Evolutionary conservation across 2,329 filamentous ascomycete genomes (phyloP).

Genomic region (Cytospora chrysosperma): DNA sequence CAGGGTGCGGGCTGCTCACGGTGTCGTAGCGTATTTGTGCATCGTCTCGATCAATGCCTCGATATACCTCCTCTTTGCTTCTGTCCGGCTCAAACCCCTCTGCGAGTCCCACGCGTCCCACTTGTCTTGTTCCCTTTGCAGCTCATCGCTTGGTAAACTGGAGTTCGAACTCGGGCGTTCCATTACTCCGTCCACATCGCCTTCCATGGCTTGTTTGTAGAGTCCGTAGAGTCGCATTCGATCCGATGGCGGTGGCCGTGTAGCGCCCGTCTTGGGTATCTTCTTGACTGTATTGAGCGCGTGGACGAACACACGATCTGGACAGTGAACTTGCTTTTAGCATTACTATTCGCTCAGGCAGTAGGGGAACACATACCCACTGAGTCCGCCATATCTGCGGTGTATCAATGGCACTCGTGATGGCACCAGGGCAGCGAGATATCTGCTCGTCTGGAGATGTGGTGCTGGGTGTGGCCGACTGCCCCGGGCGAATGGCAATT

Average conservation of each 20-base stretch:
- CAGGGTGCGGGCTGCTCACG: conserved; percentile 47
- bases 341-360: neutral
- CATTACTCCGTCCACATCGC: conserved; percentile 93
- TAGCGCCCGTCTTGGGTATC: conserved; percentile 88
- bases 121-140: conserved; percentile 63
- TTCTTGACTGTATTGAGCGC: conserved; percentile 98
- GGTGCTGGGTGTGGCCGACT: conserved; percentile 6
- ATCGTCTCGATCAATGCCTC: conserved; percentile 93
- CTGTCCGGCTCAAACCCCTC: conserved; percentile 77
- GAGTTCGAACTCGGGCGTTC: conserved; percentile 64
- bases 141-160: conserved; percentile 50
- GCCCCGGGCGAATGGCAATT: neutral
- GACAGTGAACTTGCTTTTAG: conserved; percentile 3
- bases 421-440: conserved; percentile 15
- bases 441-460: conserved; percentile 6
- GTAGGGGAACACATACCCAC: conserved; percentile 42
- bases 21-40: conserved; percentile 90
- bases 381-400: conserved; percentile 49
- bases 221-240: conserved; percentile 92
- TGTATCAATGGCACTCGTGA: conserved; percentile 7
- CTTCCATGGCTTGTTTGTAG: conserved; percentile 99
- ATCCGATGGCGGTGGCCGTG: conserved; percentile 80
- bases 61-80: conserved; percentile 93
- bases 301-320: conserved; percentile 98
- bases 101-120: conserved; percentile 97